Evolutionary conservation across 2,329 filamentous ascomycete genomes (phyloP), one percentile per base, ranked within the genome.

Genomic region (Beauveria brongniartii): DNA sequence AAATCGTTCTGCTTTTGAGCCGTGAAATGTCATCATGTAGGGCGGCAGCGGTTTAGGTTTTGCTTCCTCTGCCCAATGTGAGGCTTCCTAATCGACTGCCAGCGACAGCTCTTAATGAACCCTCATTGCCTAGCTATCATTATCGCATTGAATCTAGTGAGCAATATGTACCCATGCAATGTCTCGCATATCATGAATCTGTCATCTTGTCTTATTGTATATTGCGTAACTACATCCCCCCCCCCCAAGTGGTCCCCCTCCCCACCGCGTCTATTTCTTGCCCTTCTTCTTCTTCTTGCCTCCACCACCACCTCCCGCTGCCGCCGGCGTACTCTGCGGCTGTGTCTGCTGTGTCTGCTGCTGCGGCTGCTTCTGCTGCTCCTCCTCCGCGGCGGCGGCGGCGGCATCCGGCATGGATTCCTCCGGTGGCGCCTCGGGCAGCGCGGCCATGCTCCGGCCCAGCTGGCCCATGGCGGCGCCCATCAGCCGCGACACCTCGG

Each of bases 401-500:
- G 40, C 56, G 14, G 48, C 61, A 52, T 52, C 56, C 8, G 63
- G 68, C 47, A 67, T 69, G 10, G 69, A 69, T 66, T 74, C 78
- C 55, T 80, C 78, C 50, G 66, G 70, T 24, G 67, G 70, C 28
- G 71, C 69, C 20, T 74, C 74, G 57, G 78, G 76, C 66, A 87
- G 70, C 40, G 80, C 84, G 16, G 83, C 84, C 79, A 89, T 87
- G 61, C 80, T 82, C 59, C 86, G 81, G n/a, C 88, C 91, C 66
- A 97, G 74, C 61, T 84, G 82, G 0, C 91, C 92, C 64, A 99
- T 74, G 48, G 87, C 84, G 56, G 85, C 84, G 63, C 70, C 66
- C 61, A 99, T 84, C 68, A 99, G 76, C 30, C 94, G 81, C 26
- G 89, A 88, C 10, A 99, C 92, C 76, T 97, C 93, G 22, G 91